phyloP scores from a whole-genome alignment of 768 basidiomycete species.

The Hygrocybe coccinea region DNA sequence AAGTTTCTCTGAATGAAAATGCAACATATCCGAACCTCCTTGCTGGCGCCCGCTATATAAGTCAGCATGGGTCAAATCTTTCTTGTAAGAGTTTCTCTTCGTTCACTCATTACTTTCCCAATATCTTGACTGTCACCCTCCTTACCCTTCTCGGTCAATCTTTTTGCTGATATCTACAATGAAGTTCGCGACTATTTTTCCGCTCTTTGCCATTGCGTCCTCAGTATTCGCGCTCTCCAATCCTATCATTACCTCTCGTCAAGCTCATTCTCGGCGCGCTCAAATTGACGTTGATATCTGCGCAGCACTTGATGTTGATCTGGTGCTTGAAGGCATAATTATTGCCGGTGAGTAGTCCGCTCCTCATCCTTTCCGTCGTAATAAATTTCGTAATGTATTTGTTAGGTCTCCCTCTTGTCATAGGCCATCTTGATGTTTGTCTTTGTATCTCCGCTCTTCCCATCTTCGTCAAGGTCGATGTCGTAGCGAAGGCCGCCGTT shows the following conservation, averaged over 20 bases:
- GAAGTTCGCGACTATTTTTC: not conserved
- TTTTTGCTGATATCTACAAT: not conserved
- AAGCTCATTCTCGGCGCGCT: constrained; percentile 7
- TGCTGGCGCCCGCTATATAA: no score
- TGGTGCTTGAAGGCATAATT: not conserved
- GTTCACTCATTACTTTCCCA: no score
- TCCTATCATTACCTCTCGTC: constrained; percentile 4
- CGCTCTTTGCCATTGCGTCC: not conserved
- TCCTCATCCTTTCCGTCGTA: not conserved
- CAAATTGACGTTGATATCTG: not conserved
- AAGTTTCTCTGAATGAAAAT: no score
- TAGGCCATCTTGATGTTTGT: constrained; percentile 4
- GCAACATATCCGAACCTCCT: no score
- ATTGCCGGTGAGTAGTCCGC: not conserved
- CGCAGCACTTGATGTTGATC: constrained; percentile 2
- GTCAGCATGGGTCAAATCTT: no score
- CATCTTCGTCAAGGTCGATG: constrained; percentile 2
- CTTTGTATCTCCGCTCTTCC: constrained; percentile 1
- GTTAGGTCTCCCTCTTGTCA: not conserved
- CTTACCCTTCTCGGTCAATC: not conserved
- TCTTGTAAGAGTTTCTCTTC: no score
- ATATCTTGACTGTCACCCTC: not conserved
- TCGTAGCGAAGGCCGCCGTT: not conserved
- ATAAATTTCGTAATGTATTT: not conserved
- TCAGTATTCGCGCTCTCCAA: not conserved